Conservation (phyloP, 192 early-diverging fungal genomes). For the Allomyces macrogynus region DNA sequence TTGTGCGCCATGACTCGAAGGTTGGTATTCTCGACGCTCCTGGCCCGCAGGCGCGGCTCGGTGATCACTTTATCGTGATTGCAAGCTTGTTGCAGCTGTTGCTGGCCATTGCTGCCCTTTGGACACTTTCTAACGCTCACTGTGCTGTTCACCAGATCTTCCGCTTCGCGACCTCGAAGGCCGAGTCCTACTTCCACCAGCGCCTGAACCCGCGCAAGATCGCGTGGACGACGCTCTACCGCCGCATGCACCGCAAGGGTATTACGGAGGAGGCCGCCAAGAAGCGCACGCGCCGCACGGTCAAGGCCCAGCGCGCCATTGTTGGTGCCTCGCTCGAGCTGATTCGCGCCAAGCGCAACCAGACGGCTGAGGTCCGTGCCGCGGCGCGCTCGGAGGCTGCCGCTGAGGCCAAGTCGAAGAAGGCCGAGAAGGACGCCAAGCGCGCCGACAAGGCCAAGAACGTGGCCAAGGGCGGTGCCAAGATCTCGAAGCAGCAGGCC, state of each 20-base stretch:
- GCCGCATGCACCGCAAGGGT: slow-evolving; percentile 98
- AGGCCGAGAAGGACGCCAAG: slow-evolving; percentile 68
- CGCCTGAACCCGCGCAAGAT: slow-evolving; percentile 95
- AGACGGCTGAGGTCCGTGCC: slow-evolving; percentile 87
- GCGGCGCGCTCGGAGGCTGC: slow-evolving; percentile 71
- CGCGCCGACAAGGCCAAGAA: slow-evolving; percentile 39
- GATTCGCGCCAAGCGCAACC: slow-evolving; percentile 91
- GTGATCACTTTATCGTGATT: too few species aligned
- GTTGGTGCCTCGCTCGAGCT: slow-evolving; percentile 88
- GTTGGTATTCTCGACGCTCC: slow-evolving; percentile 23
- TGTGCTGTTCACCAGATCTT: slow-evolving; percentile 35
- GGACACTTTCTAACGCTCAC: too few species aligned
- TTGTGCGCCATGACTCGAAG: slow-evolving; percentile 73
- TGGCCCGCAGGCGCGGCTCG: background rate
- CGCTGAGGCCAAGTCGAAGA: slow-evolving; percentile 74
- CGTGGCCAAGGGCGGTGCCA: slow-evolving; percentile 21
- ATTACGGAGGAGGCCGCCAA: slow-evolving; percentile 84
- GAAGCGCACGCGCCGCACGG: slow-evolving; percentile 83
- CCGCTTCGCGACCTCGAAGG: slow-evolving; percentile 95
- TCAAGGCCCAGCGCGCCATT: slow-evolving; percentile 89
- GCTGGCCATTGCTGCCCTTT: too few species aligned
- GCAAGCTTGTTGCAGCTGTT: too few species aligned
- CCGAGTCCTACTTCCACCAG: slow-evolving; percentile 92
- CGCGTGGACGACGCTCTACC: slow-evolving; percentile 89
- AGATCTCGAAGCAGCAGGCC: slow-evolving; percentile 60